Base-by-base conservation (phyloP, 2,329 filamentous ascomycete genomes). In the Fusarium domesticum region DNA sequence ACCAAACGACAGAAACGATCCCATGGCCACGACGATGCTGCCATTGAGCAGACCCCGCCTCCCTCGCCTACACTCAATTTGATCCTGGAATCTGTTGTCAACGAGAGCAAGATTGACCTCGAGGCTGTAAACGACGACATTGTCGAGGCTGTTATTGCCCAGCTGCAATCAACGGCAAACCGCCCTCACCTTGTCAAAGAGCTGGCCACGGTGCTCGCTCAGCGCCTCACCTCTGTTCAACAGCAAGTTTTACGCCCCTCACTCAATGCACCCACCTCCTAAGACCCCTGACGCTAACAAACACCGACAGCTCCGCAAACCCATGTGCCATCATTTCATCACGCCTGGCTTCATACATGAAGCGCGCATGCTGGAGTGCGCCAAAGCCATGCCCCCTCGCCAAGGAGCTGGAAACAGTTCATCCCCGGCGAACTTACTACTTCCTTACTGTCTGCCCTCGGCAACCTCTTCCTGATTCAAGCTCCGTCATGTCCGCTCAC, bases 291-390 rank as follows among this genome's bases (percentile, higher is more conserved):
- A 36, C 39, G 50, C 61, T 64, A 55, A 60, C 61, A 59, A 55
- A 37, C 55, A 53, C 53, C 58, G 53, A 43, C 65, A 97, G 93
- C 70, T 97, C 93, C 54, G 90, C 92, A 40, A 97, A 97, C 65
- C 92, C 91, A 43, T 89, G 88, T 62, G 92, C 93, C 45, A 89
- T 98, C 59, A 91, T 98, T 57, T 96, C 91, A 2, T 96, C 93
- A 35, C 85, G 93, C 59, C 76, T 98, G 39, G 85, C 90, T 32
- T 82, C 87, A 25, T 98, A 95, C 70, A 77, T 96, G 62, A 95
- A 95, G 73, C 88, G 93, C 56, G 71, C 87, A 42, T 87, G 80
- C 55, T 89, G 87, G 91, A 87, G 82, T 19, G 81, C 85, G 6
- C 71, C 84, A 39, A 77, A 85, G 39, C 89, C 87, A 41, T 97